phyloP scores from a whole-genome alignment of 305 asterid genomes.

The Euphrasia arctica region DNA sequence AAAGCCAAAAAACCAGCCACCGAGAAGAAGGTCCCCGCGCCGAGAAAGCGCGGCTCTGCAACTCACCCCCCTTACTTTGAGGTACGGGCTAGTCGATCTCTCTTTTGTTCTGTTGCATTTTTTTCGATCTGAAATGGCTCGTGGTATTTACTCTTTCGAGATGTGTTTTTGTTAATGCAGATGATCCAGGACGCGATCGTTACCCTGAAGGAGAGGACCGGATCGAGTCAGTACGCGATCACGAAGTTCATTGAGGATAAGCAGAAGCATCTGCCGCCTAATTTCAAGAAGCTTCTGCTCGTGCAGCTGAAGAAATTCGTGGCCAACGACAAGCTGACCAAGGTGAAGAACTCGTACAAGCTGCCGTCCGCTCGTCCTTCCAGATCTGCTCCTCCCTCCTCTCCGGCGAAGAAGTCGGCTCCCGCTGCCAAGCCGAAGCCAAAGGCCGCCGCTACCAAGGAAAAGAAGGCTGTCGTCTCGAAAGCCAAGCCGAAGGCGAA shows the following conservation, averaged over 20 bases:
- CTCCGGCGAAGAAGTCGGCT: slow-evolving; percentile 49
- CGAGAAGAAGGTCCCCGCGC: slow-evolving; percentile 60
- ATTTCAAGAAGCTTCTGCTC: slow-evolving; percentile 68
- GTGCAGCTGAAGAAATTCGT: slow-evolving; percentile 77
- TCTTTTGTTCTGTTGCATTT: neutral
- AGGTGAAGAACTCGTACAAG: slow-evolving; percentile 73
- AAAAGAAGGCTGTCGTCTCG: slow-evolving; percentile 30
- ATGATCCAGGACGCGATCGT: slow-evolving; percentile 83
- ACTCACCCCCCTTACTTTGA: slow-evolving; percentile 88
- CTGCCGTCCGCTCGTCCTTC: slow-evolving; percentile 50
- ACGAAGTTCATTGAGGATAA: slow-evolving; percentile 72
- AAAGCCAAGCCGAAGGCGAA: slow-evolving; percentile 42
- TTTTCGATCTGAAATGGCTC: slow-evolving; percentile 17
- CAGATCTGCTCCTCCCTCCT: slow-evolving; percentile 34
- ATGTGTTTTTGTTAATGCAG: slow-evolving; percentile 33
- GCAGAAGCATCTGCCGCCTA: slow-evolving; percentile 65
- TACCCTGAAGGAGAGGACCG: slow-evolving; percentile 65
- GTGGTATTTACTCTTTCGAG: neutral
- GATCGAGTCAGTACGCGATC: slow-evolving; percentile 91
- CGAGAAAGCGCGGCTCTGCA: slow-evolving; percentile 49
- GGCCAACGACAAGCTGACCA: slow-evolving; percentile 59
- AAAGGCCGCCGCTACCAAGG: slow-evolving; percentile 29
- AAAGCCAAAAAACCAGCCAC: slow-evolving; percentile 32
- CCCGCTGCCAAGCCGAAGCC: slow-evolving; percentile 37
- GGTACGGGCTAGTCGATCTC: slow-evolving; percentile 32